Conservation (phyloP, 1,139 yeast genomes). For the Hemisphaericaspora xylofermentans region DNA sequence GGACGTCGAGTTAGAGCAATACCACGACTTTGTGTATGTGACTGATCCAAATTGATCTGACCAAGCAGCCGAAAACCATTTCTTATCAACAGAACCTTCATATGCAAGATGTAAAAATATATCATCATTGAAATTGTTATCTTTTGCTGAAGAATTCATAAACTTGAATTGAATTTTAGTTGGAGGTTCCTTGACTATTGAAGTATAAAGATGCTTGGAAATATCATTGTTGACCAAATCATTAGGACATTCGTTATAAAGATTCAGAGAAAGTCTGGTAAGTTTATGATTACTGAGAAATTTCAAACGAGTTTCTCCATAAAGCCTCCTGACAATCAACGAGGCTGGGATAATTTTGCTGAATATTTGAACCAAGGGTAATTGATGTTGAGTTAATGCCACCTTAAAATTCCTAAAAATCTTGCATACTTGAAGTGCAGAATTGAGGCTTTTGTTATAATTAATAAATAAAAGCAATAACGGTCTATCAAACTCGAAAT, state of each 20-base stretch:
- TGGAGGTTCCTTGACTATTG: conserved; percentile 48
- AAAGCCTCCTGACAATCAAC: conserved; percentile 38
- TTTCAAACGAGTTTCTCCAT: conserved; percentile 40
- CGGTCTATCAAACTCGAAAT: conserved; percentile 46
- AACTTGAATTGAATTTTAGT: conserved; percentile 53
- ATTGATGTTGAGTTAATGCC: conserved; percentile 37
- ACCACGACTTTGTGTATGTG: conserved; percentile 68
- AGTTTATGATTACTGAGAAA: conserved; percentile 50
- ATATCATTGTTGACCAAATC: conserved; percentile 14
- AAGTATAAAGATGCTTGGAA: conserved; percentile 32
- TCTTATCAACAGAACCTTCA: conserved; percentile 74
- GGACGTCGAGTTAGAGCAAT: conserved; percentile 30
- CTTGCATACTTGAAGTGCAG: conserved; percentile 48
- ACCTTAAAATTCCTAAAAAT: conserved; percentile 50
- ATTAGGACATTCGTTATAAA: conserved; percentile 62
- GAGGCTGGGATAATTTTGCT: conserved; percentile 60
- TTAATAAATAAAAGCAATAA: conserved; percentile 48
- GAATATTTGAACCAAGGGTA: conserved; percentile 47
- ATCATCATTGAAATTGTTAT: conserved; percentile 52
- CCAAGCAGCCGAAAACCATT: conserved; percentile 90
- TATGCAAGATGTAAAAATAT: conserved; percentile 82
- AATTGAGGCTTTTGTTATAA: conserved; percentile 43
- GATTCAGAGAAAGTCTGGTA: conserved; percentile 52
- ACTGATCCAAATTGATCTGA: conserved; percentile 77
- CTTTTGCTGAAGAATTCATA: conserved; percentile 25